phyloP scores from a whole-genome alignment of 2,329 filamentous ascomycete species.

The Chaetomium olivaceum region DNA sequence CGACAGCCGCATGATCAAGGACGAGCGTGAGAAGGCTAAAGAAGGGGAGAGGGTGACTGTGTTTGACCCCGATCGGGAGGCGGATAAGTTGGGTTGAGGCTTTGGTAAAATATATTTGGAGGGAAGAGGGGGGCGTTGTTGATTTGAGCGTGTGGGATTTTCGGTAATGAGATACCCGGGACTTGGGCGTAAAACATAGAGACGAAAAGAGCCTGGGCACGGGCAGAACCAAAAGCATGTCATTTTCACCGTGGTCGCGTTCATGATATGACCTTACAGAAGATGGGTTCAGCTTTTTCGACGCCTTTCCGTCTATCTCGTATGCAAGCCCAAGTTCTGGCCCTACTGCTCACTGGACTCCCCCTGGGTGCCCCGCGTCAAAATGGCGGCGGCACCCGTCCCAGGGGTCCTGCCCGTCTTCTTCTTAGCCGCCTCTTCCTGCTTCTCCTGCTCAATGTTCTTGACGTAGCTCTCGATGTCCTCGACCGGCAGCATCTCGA shows the following conservation, averaged over 20 bases:
- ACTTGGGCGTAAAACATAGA: neutral
- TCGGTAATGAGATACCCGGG: constrained; percentile 14
- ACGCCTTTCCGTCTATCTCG: neutral
- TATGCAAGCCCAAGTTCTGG: constrained; percentile 4
- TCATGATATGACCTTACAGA: constrained; percentile 14
- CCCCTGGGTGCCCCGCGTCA: constrained; percentile 59
- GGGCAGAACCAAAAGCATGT: neutral
- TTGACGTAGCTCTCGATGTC: constrained; percentile 98
- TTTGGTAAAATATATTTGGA: neutral
- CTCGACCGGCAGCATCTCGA: constrained; percentile 93
- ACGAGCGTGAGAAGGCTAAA: constrained; percentile 68
- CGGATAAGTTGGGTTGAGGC: constrained; percentile 71
- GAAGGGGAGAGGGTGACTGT: constrained; percentile 56
- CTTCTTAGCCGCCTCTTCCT: constrained; percentile 97
- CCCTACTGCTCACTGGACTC: constrained; percentile 32
- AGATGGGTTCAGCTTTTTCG: neutral
- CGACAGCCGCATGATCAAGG: constrained; percentile 88
- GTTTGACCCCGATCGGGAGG: constrained; percentile 74
- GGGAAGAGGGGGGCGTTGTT: constrained; percentile 1
- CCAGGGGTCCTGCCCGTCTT: constrained; percentile 78
- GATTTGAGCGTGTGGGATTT: constrained; percentile 16
- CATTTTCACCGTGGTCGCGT: constrained; percentile 3
- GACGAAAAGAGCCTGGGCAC: neutral
- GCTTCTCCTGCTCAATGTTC: constrained; percentile 98
- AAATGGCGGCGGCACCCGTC: constrained; percentile 69